These are phyloP conservation scores for Hyaloscypha variabilis DNA, from an alignment of 495 filamentous ascomycete species.

Conservation along the genomic window DNA sequence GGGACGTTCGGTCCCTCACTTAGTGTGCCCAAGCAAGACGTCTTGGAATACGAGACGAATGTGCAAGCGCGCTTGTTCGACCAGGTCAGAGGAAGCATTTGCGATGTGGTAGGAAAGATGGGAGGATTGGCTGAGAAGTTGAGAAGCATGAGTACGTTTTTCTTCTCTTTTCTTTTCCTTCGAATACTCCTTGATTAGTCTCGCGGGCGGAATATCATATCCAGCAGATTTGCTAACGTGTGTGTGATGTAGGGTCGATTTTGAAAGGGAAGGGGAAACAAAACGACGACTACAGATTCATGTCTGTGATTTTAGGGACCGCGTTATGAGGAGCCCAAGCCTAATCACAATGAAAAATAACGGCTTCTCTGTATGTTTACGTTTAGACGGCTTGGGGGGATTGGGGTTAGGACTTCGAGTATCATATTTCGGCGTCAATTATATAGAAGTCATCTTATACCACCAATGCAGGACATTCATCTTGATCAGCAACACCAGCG, in stretches of 20 bases:
- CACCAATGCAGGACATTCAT: no score
- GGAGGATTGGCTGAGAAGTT: conserved; percentile 1
- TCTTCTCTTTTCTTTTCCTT: background rate
- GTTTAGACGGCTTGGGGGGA: no score
- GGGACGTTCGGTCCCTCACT: conserved; percentile 2
- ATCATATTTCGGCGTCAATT: no score
- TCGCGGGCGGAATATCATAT: background rate
- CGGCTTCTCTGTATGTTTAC: no score
- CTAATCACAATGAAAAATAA: no score
- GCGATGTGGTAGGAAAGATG: background rate
- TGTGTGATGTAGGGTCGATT: background rate
- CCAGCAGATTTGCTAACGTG: background rate
- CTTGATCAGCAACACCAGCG: no score
- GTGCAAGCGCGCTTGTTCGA: conserved; percentile 3
- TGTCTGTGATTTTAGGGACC: conserved; percentile 6
- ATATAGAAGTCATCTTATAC: no score
- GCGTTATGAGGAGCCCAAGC: background rate
- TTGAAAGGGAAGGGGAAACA: conserved; percentile 1
- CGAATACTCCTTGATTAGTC: background rate
- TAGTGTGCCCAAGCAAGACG: no score
- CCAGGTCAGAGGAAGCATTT: conserved; percentile 8
- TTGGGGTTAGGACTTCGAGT: no score
- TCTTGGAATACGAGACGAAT: conserved; percentile 5
- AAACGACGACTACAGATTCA: background rate
- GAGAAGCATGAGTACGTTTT: conserved; percentile 2